These are phyloP conservation scores for Shiraia sp. DNA, from an alignment of 2,329 filamentous ascomycete species.

Conservation along the genomic window DNA sequence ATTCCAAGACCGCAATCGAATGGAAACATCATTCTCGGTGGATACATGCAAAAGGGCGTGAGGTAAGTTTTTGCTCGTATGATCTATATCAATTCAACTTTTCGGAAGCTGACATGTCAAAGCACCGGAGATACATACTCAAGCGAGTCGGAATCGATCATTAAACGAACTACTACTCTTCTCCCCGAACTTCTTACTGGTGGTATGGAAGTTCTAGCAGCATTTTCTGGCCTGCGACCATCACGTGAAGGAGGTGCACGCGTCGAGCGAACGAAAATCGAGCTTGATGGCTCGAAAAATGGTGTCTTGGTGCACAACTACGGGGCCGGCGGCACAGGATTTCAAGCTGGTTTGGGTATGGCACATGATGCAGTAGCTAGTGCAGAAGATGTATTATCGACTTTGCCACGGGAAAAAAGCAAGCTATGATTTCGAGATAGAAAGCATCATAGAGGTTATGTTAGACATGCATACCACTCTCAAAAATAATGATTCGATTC, in stretches of 20 bases:
- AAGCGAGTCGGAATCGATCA: conserved; percentile 16
- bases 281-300: conserved; percentile 2
- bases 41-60: conserved; percentile 22
- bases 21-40: conserved; percentile 22
- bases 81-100: not conserved
- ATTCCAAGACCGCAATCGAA: conserved; percentile 23
- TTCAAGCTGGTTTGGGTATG: conserved; percentile 23
- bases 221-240: conserved; percentile 18
- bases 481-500: not conserved
- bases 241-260: conserved; percentile 19
- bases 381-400: conserved; percentile 7
- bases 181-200: conserved; percentile 14
- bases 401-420: conserved; percentile 2
- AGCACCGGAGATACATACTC: conserved; percentile 19
- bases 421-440: not conserved
- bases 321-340: conserved; percentile 19
- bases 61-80: conserved; percentile 6
- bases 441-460: not conserved
- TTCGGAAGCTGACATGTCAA: not conserved
- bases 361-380: conserved; percentile 15
- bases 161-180: conserved; percentile 15
- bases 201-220: conserved; percentile 18
- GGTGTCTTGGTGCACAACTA: conserved; percentile 20
- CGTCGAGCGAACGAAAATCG: conserved; percentile 14
- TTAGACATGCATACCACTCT: not conserved